Percentiles rank a stretch among this genome's conserved stretches.
phyloP scores from a whole-genome alignment of 2,329 filamentous ascomycete genomes.

The Westerdykella aurantiaca region DNA sequence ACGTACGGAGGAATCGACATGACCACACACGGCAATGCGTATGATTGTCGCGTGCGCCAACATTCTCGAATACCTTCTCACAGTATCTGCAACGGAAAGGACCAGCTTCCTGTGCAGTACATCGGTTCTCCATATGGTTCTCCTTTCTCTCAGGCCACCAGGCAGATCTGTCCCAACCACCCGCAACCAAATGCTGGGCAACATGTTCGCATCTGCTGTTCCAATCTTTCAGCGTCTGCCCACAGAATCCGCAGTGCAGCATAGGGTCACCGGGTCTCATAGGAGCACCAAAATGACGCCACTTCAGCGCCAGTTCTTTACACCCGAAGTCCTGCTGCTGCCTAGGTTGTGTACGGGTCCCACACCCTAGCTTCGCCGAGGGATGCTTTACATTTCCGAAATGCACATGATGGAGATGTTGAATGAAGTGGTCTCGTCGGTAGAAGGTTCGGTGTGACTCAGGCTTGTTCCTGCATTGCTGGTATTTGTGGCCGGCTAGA shows the following conservation, averaged over 20 bases:
- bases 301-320: constrained; percentile 32
- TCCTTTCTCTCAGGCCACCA: constrained; percentile 32
- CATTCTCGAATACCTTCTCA: constrained; percentile 27
- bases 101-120: constrained; percentile 21
- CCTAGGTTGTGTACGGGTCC: constrained; percentile 23
- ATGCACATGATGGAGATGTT: constrained; percentile 33
- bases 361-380: constrained; percentile 28
- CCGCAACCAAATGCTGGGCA: constrained; percentile 27
- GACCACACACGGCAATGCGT: constrained; percentile 33
- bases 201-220: constrained; percentile 29
- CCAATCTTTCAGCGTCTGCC: constrained; percentile 28
- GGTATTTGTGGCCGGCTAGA: constrained; percentile 31
- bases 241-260: constrained; percentile 34
- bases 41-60: constrained; percentile 28
- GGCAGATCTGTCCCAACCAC: constrained; percentile 22
- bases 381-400: constrained; percentile 32
- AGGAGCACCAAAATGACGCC: constrained; percentile 31
- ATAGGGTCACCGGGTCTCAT: constrained; percentile 33
- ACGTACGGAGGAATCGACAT: constrained; percentile 30
- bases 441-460: constrained; percentile 35
- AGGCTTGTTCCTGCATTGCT: constrained; percentile 31
- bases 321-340: constrained; percentile 31
- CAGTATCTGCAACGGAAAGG: constrained; percentile 33
- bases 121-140: constrained; percentile 30
- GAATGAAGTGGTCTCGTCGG: constrained; percentile 32